Conservation (phyloP, 192 early-diverging fungal species). For the Coemansia sp. region DNA sequence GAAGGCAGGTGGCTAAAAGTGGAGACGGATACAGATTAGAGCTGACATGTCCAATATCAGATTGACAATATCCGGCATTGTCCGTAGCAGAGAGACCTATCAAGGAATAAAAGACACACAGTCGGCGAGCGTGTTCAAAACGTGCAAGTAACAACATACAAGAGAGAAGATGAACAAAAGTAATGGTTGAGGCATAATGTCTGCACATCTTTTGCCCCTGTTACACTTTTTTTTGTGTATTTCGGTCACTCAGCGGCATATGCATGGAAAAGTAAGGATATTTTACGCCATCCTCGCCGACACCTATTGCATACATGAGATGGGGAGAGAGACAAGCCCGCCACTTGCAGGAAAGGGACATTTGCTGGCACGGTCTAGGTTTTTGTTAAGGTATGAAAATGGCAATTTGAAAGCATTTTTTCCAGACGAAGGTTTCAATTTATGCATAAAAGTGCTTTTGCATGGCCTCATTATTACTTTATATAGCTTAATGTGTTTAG, state of each 20-base stretch:
- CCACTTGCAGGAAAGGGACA: not conserved
- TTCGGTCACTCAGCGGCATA: not conserved
- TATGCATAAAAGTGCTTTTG: constrained; percentile 7
- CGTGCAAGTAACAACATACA: too few species aligned
- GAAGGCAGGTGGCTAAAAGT: not conserved
- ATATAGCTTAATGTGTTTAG: constrained; percentile 12
- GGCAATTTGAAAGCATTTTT: constrained; percentile 8
- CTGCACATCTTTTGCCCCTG: not conserved
- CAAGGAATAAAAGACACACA: too few species aligned
- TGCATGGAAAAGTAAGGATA: constrained; percentile 1
- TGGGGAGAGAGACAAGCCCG: not conserved
- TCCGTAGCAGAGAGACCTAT: too few species aligned
- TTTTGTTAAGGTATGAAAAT: not conserved
- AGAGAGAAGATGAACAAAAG: too few species aligned
- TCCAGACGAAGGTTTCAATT: constrained; percentile 15
- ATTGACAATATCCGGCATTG: too few species aligned
- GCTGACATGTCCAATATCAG: too few species aligned
- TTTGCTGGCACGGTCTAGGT: not conserved
- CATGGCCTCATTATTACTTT: constrained; percentile 8
- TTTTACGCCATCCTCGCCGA: not conserved
- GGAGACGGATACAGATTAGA: too few species aligned
- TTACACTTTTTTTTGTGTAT: too few species aligned
- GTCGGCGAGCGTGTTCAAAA: too few species aligned
- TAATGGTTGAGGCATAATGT: too few species aligned
- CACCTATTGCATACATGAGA: not conserved